phyloP scores from a whole-genome alignment of 768 basidiomycete genomes.

The Pulveroboletus sp. region DNA sequence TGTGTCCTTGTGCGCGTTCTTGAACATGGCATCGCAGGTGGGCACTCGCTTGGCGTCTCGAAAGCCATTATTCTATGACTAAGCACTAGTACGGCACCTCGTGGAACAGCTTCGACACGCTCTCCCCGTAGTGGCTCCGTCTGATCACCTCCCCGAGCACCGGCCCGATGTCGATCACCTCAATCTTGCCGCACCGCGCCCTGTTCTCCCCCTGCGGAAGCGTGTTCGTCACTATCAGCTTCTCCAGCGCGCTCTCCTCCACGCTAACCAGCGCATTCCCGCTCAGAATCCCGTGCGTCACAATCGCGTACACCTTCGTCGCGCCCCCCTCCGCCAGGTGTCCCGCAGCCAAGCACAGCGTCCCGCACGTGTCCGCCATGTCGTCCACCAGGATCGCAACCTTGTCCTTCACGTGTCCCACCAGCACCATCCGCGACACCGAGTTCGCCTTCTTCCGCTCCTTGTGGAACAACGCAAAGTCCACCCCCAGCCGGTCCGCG shows the following conservation, averaged over 20 bases:
- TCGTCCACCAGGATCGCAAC: slow-evolving; percentile 95
- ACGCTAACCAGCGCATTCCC: slow-evolving; percentile 81
- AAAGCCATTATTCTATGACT: slow-evolving; percentile 12
- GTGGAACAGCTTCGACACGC: slow-evolving; percentile 83
- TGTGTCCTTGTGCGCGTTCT: slow-evolving; percentile 46
- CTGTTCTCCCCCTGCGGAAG: slow-evolving; percentile 84
- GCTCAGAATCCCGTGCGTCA: slow-evolving; percentile 94
- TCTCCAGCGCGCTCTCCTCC: slow-evolving; percentile 72
- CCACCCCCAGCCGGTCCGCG: slow-evolving; percentile 91
- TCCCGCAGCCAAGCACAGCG: slow-evolving; percentile 85
- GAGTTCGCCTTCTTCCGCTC: slow-evolving; percentile 97
- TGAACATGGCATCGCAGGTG: slow-evolving; percentile 19
- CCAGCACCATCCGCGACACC: slow-evolving; percentile 92
- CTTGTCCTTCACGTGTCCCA: slow-evolving; percentile 91
- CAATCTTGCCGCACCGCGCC: slow-evolving; percentile 69
- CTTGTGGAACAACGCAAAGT: slow-evolving; percentile 99
- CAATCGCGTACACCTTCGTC: slow-evolving; percentile 80
- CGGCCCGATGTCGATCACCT: slow-evolving; percentile 91
- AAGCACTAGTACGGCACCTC: slow-evolving; percentile 76
- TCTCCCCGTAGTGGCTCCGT: slow-evolving; percentile 95
- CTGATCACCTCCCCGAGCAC: slow-evolving; percentile 96
- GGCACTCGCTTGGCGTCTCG: background rate
- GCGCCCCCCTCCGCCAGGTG: slow-evolving; percentile 91
- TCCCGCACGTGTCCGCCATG: slow-evolving; percentile 97
- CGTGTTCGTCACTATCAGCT: slow-evolving; percentile 98